Conservation (phyloP, 139 green algal species). For the Coelastrella sp. region DNA sequence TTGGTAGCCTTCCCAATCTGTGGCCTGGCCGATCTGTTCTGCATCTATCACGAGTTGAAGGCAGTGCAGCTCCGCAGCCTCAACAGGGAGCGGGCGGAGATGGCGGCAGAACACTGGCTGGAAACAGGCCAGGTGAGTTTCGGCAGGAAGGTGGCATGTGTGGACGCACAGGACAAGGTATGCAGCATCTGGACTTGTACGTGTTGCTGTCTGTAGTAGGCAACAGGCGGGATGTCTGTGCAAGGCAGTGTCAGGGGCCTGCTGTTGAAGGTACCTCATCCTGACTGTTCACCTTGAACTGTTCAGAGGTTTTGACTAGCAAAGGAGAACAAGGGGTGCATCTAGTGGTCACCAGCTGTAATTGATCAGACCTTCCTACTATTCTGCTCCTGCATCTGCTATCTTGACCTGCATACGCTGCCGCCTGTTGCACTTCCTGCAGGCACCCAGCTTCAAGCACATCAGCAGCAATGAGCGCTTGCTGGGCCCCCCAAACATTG, state of each 20-base stretch:
- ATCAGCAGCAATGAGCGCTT: slow-evolving; percentile 67
- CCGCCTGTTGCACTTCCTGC: background rate
- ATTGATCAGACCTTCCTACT: background rate
- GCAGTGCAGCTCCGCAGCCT: slow-evolving; percentile 87
- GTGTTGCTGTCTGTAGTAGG: background rate
- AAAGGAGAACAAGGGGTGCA: background rate
- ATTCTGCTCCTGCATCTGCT: background rate
- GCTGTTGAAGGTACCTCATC: too few relatives aligned
- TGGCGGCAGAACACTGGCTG: slow-evolving; percentile 81
- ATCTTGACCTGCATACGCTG: background rate
- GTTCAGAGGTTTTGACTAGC: too few relatives aligned
- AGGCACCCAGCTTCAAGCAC: slow-evolving; percentile 40
- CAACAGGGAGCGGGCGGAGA: slow-evolving; percentile 89
- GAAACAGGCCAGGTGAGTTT: slow-evolving; percentile 51
- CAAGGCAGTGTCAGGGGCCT: background rate
- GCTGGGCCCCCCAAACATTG: slow-evolving; percentile 58
- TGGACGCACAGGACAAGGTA: too few relatives aligned
- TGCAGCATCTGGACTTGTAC: background rate
- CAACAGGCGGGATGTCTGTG: background rate
- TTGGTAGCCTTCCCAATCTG: slow-evolving; percentile 74
- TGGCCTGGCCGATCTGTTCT: slow-evolving; percentile 71
- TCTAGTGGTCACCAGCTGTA: background rate
- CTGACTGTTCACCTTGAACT: too few relatives aligned
- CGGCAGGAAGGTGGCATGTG: background rate
- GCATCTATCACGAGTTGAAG: slow-evolving; percentile 87